Percentiles rank a stretch among this genome's conserved stretches.
Conservation (phyloP, 2,329 filamentous ascomycete genomes). For the Cadophora sp. region DNA sequence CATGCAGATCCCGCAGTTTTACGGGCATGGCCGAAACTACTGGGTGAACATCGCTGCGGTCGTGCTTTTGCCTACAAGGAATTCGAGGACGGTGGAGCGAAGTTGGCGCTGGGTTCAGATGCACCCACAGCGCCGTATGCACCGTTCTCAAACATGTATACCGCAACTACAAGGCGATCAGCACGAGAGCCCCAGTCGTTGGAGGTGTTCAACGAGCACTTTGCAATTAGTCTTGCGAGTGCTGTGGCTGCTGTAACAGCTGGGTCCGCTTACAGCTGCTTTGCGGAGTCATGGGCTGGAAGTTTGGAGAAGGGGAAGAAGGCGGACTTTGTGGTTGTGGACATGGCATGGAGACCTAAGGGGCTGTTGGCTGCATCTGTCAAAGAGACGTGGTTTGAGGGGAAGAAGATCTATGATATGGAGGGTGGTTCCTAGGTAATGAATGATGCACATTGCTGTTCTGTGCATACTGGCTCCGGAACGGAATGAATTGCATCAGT, state of each 20-base stretch:
- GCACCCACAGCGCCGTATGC: conserved; percentile 64
- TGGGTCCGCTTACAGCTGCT: conserved; percentile 65
- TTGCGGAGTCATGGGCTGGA: conserved; percentile 60
- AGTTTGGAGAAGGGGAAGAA: conserved; percentile 56
- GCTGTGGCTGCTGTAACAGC: conserved; percentile 60
- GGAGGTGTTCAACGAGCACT: conserved; percentile 58
- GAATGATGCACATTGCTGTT: background rate
- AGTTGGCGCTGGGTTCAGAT: conserved; percentile 64
- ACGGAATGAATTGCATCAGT: no score
- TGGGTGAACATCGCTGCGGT: conserved; percentile 60
- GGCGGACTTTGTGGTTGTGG: conserved; percentile 63
- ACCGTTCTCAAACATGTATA: conserved; percentile 63
- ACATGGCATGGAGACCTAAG: conserved; percentile 54
- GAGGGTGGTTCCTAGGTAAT: background rate
- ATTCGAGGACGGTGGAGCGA: conserved; percentile 60
- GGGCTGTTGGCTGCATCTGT: background rate
- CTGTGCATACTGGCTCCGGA: no score
- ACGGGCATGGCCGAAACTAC: conserved; percentile 63
- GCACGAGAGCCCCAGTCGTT: conserved; percentile 55
- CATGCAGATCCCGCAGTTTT: conserved; percentile 67
- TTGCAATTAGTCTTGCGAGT: conserved; percentile 59
- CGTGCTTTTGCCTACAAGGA: conserved; percentile 70
- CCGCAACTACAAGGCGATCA: conserved; percentile 63
- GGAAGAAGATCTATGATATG: conserved; percentile 6
- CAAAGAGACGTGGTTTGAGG: conserved; percentile 15